These are phyloP conservation scores for Fragilariopsis cylindrus DNA, from an alignment of 108 stramenopile genomes.

Conservation along the genomic window DNA sequence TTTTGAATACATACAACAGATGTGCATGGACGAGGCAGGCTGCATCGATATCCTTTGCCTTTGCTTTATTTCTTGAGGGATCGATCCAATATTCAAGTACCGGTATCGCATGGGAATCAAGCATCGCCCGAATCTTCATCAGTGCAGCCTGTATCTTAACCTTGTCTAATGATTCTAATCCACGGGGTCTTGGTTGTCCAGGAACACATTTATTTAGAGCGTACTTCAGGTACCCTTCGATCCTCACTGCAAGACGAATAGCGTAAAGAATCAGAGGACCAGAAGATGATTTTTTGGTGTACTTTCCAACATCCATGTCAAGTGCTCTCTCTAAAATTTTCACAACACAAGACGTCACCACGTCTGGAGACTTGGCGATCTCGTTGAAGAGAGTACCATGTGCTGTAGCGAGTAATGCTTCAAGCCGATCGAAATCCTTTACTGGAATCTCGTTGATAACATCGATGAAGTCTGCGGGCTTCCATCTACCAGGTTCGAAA, in stretches of 20 bases:
- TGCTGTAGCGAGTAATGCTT: constrained; percentile 83
- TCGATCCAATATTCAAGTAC: constrained; percentile 97
- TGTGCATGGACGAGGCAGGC: constrained; percentile 95
- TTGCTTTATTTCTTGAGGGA: constrained; percentile 68
- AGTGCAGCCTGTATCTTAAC: constrained; percentile 72
- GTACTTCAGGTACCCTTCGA: constrained; percentile 92
- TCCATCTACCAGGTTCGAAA: constrained; percentile 95
- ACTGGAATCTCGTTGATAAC: constrained; percentile 80
- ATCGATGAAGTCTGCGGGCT: constrained; percentile 75
- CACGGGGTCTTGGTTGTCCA: constrained; percentile 79
- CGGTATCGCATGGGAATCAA: constrained; percentile 89
- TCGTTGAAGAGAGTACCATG: constrained; percentile 94
- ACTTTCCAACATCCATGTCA: constrained; percentile 93
- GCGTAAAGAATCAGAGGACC: constrained; percentile 95
- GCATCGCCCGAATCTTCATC: constrained; percentile 75
- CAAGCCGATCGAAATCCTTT: constrained; percentile 71
- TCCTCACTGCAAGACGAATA: constrained; percentile 91
- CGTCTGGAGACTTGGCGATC: constrained; percentile 91
- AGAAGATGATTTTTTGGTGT: constrained; percentile 75
- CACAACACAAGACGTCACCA: constrained; percentile 78
- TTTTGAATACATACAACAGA: constrained; percentile 96
- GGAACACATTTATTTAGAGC: constrained; percentile 80
- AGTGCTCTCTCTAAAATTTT: constrained; percentile 92
- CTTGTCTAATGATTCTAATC: constrained; percentile 82
- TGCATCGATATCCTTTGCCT: constrained; percentile 79